Conservation (phyloP, 495 filamentous ascomycete species). For the Tuber borchii region DNA sequence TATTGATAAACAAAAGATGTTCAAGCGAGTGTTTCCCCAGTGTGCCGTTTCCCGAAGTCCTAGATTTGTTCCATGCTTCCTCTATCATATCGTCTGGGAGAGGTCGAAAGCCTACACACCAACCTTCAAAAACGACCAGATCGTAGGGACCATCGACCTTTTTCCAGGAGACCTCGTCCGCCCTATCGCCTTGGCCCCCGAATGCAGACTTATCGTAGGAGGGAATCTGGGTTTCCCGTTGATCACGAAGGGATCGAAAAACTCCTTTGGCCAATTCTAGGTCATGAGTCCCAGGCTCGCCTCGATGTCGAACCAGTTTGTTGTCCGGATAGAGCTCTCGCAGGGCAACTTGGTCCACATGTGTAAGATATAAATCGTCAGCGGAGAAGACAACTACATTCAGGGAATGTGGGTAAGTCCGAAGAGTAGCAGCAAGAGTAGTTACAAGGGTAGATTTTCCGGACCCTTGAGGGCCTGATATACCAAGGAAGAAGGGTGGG, state of each 20-base stretch:
- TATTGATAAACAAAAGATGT: constrained; percentile 67
- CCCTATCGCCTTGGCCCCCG: constrained; percentile 71
- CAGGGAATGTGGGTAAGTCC: constrained; percentile 59
- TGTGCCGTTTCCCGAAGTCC: constrained; percentile 45
- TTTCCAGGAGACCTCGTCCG: constrained; percentile 55
- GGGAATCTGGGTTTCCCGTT: constrained; percentile 52
- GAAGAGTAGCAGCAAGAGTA: constrained; percentile 59
- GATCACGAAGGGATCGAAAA: constrained; percentile 55
- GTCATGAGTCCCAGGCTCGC: constrained; percentile 84
- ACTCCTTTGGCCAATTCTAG: constrained; percentile 56
- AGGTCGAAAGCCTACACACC: constrained; percentile 80
- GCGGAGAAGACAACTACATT: constrained; percentile 73
- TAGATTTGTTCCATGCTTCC: constrained; percentile 51
- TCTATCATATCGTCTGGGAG: constrained; percentile 53
- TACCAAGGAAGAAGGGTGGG: constrained; percentile 54
- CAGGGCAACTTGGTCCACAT: constrained; percentile 63
- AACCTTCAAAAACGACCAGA: constrained; percentile 81
- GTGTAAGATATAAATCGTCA: constrained; percentile 83
- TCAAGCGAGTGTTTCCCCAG: constrained; percentile 58
- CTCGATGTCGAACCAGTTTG: constrained; percentile 70
- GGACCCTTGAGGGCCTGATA: constrained; percentile 72
- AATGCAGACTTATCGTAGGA: constrained; percentile 76
- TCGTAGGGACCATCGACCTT: constrained; percentile 55
- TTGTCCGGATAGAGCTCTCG: constrained; percentile 62
- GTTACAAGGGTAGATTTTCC: constrained; percentile 87